Percentiles rank a stretch among this genome's conserved stretches.
These are phyloP conservation scores for Boletus rubropictus DNA, from an alignment of 768 basidiomycete genomes.

Conservation along the genomic window DNA sequence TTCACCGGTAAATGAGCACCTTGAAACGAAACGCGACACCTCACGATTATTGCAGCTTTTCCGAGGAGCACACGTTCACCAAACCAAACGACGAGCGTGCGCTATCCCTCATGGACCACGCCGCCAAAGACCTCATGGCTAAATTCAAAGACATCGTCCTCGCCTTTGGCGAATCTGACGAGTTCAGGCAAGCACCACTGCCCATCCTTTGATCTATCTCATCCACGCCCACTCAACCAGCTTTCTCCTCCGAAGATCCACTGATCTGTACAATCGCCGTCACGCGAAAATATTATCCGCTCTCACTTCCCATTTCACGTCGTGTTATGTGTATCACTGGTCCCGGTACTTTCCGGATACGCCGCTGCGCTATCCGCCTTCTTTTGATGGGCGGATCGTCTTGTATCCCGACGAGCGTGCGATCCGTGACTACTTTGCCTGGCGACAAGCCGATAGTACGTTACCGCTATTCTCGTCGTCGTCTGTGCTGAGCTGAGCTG, in stretches of 20 bases:
- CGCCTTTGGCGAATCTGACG: slow-evolving; percentile 95
- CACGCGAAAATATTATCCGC: slow-evolving; percentile 81
- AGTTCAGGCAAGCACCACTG: slow-evolving; percentile 69
- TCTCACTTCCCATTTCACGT: slow-evolving; percentile 83
- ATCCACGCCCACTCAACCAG: slow-evolving; percentile 36
- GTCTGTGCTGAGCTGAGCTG: slow-evolving; percentile 11
- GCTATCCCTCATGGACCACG: slow-evolving; percentile 85
- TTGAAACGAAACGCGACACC: neutral
- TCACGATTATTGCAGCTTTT: slow-evolving; percentile 51
- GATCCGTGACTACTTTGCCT: slow-evolving; percentile 88
- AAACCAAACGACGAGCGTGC: slow-evolving; percentile 93
- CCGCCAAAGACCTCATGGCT: slow-evolving; percentile 76
- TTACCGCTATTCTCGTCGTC: slow-evolving; percentile 1
- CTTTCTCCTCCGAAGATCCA: slow-evolving; percentile 76
- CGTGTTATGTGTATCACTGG: slow-evolving; percentile 89
- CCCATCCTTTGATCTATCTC: neutral
- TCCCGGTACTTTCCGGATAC: slow-evolving; percentile 65
- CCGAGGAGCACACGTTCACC: slow-evolving; percentile 70
- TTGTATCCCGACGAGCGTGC: slow-evolving; percentile 70
- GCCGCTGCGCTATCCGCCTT: slow-evolving; percentile 75
- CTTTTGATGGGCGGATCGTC: slow-evolving; percentile 87
- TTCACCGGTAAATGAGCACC: slow-evolving; percentile 65
- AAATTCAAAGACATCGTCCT: slow-evolving; percentile 79
- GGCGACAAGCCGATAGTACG: slow-evolving; percentile 95
- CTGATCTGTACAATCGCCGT: slow-evolving; percentile 79